Base-by-base conservation (phyloP, 257 asterid species). In the Solanum boliviense region DNA sequence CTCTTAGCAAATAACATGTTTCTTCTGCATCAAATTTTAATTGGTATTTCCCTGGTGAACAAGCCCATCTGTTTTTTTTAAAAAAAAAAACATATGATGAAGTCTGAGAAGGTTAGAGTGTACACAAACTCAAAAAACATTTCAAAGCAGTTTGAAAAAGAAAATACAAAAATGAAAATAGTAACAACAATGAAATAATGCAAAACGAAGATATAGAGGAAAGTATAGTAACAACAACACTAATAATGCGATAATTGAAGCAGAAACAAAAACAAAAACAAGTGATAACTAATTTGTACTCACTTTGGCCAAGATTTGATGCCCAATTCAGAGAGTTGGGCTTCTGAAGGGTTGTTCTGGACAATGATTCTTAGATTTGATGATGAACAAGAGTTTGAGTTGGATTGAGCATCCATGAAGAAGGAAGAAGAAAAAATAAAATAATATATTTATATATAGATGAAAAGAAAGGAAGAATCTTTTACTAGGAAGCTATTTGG, bases 271-370 rank as follows among this genome's bases (percentile, higher is more conserved):
- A 6, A 52, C 21, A 52, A 52, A 52, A 6, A 52, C 21, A 52
- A 52, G 62, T 52, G 62, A 58, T 58, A 58, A 58, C 67, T 7
- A 21, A 58, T 58, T 20, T 58, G 6, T 56, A 87, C 94, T 94
- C 92, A 96, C 98, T 96, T 96, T 89, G 99, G 99, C 98, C 98
- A 96, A 48, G 96, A 95, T 84, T 95, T 95, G 92, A 94, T 92
- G 89, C 98, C 98, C 35, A 95, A 94, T 86, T 95, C 90, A 21
- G 93, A 85, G 4, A 95, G 98, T 56, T 94, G 98, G 13, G 96
- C 87, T 52, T 94, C 91, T 3, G 98, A 90, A 25, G 95, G 95
- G 83, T 94, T 95, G 70, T 88, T 94, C 83, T 94, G 98, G 81
- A 96, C 98, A 82, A 72, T 90, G 91, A 96, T 96, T 38, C 86